Evolutionary conservation across 2,329 filamentous ascomycete species (phyloP).

Genomic region (Pseudopyricularia javanii): DNA sequence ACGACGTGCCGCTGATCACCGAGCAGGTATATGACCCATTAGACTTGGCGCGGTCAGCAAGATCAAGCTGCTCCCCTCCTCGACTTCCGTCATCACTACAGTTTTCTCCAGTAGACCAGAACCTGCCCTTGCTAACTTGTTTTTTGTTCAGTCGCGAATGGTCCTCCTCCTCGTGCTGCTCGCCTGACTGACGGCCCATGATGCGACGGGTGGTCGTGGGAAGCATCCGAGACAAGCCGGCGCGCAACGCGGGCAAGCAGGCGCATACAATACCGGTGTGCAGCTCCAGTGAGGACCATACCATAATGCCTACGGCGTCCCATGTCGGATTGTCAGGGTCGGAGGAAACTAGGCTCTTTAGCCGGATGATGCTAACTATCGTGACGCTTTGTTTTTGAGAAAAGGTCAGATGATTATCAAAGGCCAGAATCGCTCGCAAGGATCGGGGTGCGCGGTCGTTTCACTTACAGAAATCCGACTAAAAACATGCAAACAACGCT

Average conservation of each 20-base stretch:
- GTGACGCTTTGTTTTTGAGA: not conserved
- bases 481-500: not conserved
- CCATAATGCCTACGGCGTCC: constrained; percentile 13
- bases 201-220: too few species aligned
- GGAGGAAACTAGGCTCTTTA: not conserved
- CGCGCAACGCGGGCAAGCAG: constrained; percentile 14
- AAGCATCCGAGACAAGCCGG: not conserved
- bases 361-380: not conserved
- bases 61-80: too few species aligned
- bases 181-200: too few species aligned
- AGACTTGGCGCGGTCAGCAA: too few species aligned
- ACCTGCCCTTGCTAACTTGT: too few species aligned
- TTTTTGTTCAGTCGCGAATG: too few species aligned
- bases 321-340: constrained; percentile 12
- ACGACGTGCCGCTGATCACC: too few species aligned
- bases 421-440: not conserved
- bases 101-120: too few species aligned
- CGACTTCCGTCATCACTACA: too few species aligned
- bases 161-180: too few species aligned
- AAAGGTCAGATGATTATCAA: not conserved
- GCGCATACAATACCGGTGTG: constrained; percentile 15
- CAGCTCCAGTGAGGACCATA: constrained; percentile 19
- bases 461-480: not conserved
- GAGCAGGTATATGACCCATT: too few species aligned
- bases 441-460: not conserved